Conservation (phyloP, 2,329 filamentous ascomycete genomes). For the Alternaria tenuissima region DNA sequence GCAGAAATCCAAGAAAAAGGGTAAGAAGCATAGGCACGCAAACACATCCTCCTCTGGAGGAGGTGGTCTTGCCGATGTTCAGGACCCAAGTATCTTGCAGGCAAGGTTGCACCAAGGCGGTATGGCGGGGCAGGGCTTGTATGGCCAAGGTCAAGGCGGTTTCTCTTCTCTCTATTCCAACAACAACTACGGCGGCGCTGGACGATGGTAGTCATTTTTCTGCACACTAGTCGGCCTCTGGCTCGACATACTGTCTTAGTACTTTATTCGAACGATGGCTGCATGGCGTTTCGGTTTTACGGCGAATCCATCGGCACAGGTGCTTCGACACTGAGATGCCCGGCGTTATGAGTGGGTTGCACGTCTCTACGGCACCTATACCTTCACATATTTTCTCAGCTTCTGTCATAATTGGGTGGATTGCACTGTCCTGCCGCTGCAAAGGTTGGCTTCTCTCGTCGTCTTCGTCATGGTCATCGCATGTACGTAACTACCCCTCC, state of each 20-base stretch:
- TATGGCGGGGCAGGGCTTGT: conserved; percentile 83
- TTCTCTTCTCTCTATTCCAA: conserved; percentile 84
- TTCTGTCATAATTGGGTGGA: conserved; percentile 42
- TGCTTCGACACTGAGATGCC: conserved; percentile 46
- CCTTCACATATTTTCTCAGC: conserved; percentile 34
- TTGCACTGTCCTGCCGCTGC: conserved; percentile 47
- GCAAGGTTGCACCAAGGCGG: conserved; percentile 93
- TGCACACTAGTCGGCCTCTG: conserved; percentile 40
- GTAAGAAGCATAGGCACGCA: conserved; percentile 99
- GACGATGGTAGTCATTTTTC: conserved; percentile 50
- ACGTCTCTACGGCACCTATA: conserved; percentile 44
- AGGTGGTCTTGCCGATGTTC: conserved; percentile 99
- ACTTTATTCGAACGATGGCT: conserved; percentile 42
- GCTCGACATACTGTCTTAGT: conserved; percentile 45
- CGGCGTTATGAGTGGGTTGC: conserved; percentile 48
- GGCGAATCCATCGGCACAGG: conserved; percentile 52
- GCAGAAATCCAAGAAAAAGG: conserved; percentile 99
- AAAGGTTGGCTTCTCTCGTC: conserved; percentile 52
- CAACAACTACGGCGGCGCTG: conserved; percentile 58
- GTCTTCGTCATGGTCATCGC: conserved; percentile 56
- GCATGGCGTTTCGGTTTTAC: conserved; percentile 50
- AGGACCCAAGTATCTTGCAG: conserved; percentile 99
- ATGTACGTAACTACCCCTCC: conserved; percentile 56
- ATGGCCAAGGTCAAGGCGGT: conserved; percentile 90
- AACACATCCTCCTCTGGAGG: conserved; percentile 99